Evolutionary conservation across 345 rosid genomes (phyloP).

Genomic region (Citrus inodora): DNA sequence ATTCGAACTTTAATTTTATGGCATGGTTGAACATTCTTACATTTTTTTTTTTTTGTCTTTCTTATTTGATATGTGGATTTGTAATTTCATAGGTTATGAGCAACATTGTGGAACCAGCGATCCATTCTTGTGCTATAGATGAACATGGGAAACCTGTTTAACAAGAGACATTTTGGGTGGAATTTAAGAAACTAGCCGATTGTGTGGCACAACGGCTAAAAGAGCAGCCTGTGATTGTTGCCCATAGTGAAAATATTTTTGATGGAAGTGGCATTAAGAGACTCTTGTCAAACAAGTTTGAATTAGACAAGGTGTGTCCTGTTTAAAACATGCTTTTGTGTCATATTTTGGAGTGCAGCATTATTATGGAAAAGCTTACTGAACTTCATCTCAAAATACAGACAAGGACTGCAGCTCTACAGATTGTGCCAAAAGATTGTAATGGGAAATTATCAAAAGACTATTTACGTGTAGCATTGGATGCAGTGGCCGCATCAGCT

Average conservation of each 20-base stretch:
- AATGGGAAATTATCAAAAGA: constrained; percentile 68
- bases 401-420: constrained; percentile 52
- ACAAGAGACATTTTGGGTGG: constrained; percentile 54
- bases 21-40: neutral
- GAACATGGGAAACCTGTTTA: constrained; percentile 39
- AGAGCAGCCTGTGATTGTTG: constrained; percentile 93
- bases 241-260: constrained; percentile 78
- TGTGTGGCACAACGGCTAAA: constrained; percentile 66
- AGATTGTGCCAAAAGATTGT: constrained; percentile 58
- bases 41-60: neutral
- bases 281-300: constrained; percentile 76
- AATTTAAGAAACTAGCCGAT: constrained; percentile 64
- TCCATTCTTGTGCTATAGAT: constrained; percentile 35
- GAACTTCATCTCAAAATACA: constrained; percentile 22
- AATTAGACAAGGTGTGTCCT: constrained; percentile 66
- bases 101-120: constrained; percentile 67
- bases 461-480: constrained; percentile 57
- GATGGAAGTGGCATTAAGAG: constrained; percentile 82
- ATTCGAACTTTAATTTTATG: neutral
- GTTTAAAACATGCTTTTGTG: neutral
- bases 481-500: constrained; percentile 69
- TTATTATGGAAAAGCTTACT: neutral
- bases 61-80: neutral
- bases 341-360: neutral
- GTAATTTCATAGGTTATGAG: constrained; percentile 29